A percentile compares a stretch with the other conserved stretches of the same genome.
Conservation (phyloP, 768 basidiomycete species). For the Lactarius quietus region DNA sequence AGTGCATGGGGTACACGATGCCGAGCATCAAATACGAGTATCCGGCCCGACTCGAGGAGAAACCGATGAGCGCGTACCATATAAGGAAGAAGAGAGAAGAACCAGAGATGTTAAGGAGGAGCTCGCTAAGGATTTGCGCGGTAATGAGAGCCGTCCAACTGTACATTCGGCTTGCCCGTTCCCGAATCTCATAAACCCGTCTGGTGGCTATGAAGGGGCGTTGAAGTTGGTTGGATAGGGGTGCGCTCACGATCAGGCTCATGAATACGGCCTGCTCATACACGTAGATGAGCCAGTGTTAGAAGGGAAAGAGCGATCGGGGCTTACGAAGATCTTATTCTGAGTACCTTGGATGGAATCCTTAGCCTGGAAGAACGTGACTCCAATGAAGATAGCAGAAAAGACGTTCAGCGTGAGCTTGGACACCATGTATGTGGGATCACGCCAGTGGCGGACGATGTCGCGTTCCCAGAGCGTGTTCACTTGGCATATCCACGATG, state of each 20-base stretch:
- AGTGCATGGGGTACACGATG: constrained; percentile 43
- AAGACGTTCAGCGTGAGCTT: constrained; percentile 38
- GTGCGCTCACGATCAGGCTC: constrained; percentile 34
- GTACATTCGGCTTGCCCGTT: constrained; percentile 43
- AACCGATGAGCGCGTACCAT: constrained; percentile 50
- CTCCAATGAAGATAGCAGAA: constrained; percentile 39
- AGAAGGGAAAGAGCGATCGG: background rate
- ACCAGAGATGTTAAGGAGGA: constrained; percentile 43
- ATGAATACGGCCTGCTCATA: constrained; percentile 34
- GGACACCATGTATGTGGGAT: constrained; percentile 39
- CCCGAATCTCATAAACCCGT: constrained; percentile 40
- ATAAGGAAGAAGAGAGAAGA: constrained; percentile 43
- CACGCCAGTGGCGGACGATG: constrained; percentile 36
- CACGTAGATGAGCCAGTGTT: background rate
- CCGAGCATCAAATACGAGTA: constrained; percentile 40
- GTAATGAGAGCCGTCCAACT: constrained; percentile 38
- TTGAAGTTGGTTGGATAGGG: constrained; percentile 42
- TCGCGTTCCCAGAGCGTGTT: constrained; percentile 34
- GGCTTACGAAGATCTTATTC: constrained; percentile 42
- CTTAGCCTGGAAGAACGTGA: constrained; percentile 41
- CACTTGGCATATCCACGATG: constrained; percentile 39
- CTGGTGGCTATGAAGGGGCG: constrained; percentile 40
- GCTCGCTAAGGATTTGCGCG: constrained; percentile 39
- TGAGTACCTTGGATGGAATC: constrained; percentile 40
- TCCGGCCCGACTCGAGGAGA: constrained; percentile 36